Conservation (phyloP, 257 asterid species). For the Lantana camara region DNA sequence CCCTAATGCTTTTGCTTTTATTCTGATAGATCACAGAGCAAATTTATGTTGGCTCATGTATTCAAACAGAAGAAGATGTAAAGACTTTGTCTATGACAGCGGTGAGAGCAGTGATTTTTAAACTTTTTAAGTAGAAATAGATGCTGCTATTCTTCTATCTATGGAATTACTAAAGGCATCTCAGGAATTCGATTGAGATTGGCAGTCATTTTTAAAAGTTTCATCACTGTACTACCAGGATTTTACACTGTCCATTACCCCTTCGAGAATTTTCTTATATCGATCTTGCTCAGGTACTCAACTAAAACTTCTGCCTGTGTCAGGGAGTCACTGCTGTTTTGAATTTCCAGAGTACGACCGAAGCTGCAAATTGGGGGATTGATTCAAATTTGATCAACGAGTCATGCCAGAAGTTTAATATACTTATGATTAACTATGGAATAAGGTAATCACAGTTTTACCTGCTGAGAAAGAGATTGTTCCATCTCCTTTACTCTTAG, state of each 20-base stretch:
- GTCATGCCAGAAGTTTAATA: constrained; percentile 70
- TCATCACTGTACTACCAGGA: no score
- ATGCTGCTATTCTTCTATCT: not conserved
- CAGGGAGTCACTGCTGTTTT: constrained; percentile 96
- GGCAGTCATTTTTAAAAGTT: no score
- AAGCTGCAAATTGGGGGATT: constrained; percentile 94
- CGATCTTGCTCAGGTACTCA: constrained; percentile 30
- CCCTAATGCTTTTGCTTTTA: constrained; percentile 24
- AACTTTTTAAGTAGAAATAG: not conserved
- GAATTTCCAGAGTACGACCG: constrained; percentile 83
- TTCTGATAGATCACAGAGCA: constrained; percentile 88
- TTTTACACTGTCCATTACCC: no score
- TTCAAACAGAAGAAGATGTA: constrained; percentile 81
- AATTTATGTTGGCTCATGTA: constrained; percentile 91
- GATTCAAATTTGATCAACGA: constrained; percentile 65
- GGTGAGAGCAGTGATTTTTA: constrained; percentile 45
- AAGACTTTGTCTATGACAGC: constrained; percentile 58
- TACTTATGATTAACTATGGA: constrained; percentile 91
- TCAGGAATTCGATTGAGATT: not conserved
- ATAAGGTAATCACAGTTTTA: constrained; percentile 57
- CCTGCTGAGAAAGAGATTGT: not conserved
- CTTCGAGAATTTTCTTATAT: constrained; percentile 2
- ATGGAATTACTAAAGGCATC: constrained; percentile 4
- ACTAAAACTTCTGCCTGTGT: constrained; percentile 39
- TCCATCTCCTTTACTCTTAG: constrained; percentile 8